Evolutionary conservation across 139 green algal species (phyloP), one percentile per base, ranked within the genome.

Genomic region (Deuterostichococcus epilithicus): DNA sequence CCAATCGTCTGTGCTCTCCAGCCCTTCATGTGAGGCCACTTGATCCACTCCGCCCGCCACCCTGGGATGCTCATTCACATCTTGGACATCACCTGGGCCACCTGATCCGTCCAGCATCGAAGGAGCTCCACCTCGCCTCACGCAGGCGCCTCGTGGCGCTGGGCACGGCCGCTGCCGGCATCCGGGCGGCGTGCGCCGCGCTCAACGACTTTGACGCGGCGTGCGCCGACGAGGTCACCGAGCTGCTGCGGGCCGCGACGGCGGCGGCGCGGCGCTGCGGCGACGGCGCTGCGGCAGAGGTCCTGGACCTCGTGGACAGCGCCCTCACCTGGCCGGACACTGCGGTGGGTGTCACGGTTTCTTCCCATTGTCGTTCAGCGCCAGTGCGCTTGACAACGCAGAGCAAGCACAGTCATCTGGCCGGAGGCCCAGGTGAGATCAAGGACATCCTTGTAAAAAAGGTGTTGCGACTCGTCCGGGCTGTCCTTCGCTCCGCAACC

Each of bases 101-200:
- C n/a, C n/a, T n/a, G n/a, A n/a, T n/a, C n/a, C n/a, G n/a, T n/a
- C n/a, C n/a, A n/a, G n/a, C n/a, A n/a, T n/a, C n/a, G n/a, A n/a
- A n/a, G n/a, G n/a, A n/a, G n/a, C n/a, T n/a, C n/a, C n/a, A n/a
- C n/a, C n/a, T n/a, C n/a, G n/a, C n/a, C n/a, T n/a, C 42, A 30
- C 66, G 6, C 5, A 68, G 42, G 13, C 13, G 10, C 4, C 13
- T 65, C 44, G 83, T 80, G 34, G 86, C 68, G 2, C 91, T 90
- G 65, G 94, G 97, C 63, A 85, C 78, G 4, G 88, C 89, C 0
- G 68, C 83, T 28, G 78, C 63, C n/a, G 73, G 34, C 18, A 71
- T 90, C 30, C 70, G 84, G 28, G 73, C 44, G 26, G 83, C 84
- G 13, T 81, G 95, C 36, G 44, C 25, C 0, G 76, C 82, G 44